Base-by-base conservation (phyloP, 805 yeast species). In the Maudiozyma turicensis region DNA sequence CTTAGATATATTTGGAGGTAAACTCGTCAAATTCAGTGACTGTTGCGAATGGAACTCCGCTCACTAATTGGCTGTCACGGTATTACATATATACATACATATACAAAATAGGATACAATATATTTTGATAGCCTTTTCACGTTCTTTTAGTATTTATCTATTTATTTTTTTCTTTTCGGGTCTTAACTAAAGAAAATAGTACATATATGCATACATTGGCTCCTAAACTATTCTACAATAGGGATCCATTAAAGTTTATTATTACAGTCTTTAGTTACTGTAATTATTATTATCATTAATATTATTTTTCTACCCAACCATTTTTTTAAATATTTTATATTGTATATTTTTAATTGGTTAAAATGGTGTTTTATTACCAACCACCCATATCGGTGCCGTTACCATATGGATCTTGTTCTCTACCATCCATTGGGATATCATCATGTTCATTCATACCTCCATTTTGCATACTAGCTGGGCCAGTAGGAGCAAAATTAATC, bases 1-100 rank as follows among this genome's bases (percentile, higher is more conserved):
- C 0, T 69, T 93, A 48, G 99, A 93, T 64, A 87, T 93, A 9
- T 93, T 91, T 72, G 99, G 99, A 1, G 99, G 99, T 0, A 63
- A 67, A 5, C 65, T 85, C 48, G 96, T 93, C 35, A 79, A 72
- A 58, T 89, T 88, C 58, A 72, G 72, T 1, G 96, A 89, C 5
- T 79, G 88, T 49, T 81, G 86, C 35, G 59, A 60, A 34, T 90
- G 97, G 96, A 89, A 88, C 61, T 49, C 56, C 32, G 48, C 44
- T 32, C 57, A 58, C 15, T 38, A 35, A 37, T 8, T 33, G 11
- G 3, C 15, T 13, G 38, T 8, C n/a, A 35, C 15, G n/a, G 3
- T 10, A 13, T 26, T 10, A 9, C 14, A 5, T 38, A 38, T 38
- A 15, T n/a, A 15, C 15, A 15, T 38, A 38, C 5, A 38, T 38